Conservation (phyloP, 139 green algal genomes). For the Chlamydomonas sp. region DNA sequence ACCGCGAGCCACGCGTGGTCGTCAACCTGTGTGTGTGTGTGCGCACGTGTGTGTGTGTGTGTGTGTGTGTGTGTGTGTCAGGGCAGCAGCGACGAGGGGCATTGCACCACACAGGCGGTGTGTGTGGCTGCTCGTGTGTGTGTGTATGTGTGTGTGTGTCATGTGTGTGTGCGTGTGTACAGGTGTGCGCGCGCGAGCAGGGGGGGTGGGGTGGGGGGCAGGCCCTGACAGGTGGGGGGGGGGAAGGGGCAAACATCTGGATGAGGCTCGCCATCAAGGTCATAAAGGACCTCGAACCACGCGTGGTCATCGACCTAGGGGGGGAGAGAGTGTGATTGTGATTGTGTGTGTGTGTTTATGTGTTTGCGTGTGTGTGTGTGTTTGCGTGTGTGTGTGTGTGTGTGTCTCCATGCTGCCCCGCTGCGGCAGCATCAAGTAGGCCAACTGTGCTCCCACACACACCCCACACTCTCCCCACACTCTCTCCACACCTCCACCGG, state of each 20-base stretch:
- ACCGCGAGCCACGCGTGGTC: conserved; percentile 88
- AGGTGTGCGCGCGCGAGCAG: background rate
- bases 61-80: background rate
- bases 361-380: no score
- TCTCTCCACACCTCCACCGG: no score
- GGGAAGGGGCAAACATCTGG: conserved; percentile 56
- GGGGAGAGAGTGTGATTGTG: background rate
- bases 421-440: no score
- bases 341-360: background rate
- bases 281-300: conserved; percentile 88
- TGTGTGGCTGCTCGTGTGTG: no score
- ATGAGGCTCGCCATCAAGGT: conserved; percentile 99
- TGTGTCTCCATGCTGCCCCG: no score
- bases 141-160: no score
- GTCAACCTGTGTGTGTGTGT: conserved; percentile 40
- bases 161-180: background rate
- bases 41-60: background rate
- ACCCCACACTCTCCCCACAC: no score
- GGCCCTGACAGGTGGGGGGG: no score
- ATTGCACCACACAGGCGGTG: no score
- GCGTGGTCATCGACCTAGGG: conserved; percentile 66
- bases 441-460: no score
- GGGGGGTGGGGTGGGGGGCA: no score
- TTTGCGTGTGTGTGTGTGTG: no score
- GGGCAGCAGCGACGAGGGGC: background rate